A percentile compares a stretch with the other conserved stretches of the same genome.
These are phyloP conservation scores for Ophiostoma sp. DNA, from an alignment of 2,329 filamentous ascomycete species.

Conservation along the genomic window DNA sequence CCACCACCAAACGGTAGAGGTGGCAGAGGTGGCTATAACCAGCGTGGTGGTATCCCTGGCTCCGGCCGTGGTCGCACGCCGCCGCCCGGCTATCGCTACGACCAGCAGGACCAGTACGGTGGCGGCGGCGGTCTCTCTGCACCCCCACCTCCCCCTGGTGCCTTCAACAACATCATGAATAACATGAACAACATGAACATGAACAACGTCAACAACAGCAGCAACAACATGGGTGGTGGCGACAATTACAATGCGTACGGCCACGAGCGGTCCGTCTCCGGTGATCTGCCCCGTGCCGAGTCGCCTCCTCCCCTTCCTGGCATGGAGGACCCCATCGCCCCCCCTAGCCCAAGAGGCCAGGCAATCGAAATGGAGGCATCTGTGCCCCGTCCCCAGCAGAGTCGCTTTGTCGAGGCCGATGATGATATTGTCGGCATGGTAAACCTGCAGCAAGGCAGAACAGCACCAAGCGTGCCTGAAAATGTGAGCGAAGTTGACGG, in stretches of 20 bases:
- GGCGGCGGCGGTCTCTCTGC: conserved; percentile 29
- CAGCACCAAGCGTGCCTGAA: conserved; percentile 28
- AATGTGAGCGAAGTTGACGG: conserved; percentile 29
- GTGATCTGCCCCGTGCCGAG: conserved; percentile 54
- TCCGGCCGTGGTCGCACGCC: conserved; percentile 34
- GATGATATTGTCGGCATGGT: conserved; percentile 69
- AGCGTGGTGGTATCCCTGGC: conserved; percentile 5
- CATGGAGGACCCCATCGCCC: conserved; percentile 31
- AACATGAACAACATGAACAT: conserved; percentile 23
- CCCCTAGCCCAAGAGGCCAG: conserved; percentile 46
- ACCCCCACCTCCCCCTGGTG: conserved; percentile 36
- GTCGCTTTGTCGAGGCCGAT: conserved; percentile 57
- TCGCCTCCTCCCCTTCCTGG: conserved; percentile 58
- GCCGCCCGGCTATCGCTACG: conserved; percentile 43
- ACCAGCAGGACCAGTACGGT: conserved; percentile 31
- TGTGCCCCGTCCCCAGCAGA: conserved; percentile 44
- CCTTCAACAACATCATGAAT: conserved; percentile 35
- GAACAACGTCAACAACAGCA: not conserved
- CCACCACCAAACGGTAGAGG: not conserved
- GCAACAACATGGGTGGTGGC: not conserved
- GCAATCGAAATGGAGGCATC: conserved; percentile 76
- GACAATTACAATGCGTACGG: conserved; percentile 41
- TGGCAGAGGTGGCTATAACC: conserved; percentile 12
- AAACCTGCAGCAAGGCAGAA: conserved; percentile 55
- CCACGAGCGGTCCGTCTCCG: conserved; percentile 34